Evolutionary conservation across 345 rosid genomes (phyloP).

Genomic region (Syzygium oleosum): DNA sequence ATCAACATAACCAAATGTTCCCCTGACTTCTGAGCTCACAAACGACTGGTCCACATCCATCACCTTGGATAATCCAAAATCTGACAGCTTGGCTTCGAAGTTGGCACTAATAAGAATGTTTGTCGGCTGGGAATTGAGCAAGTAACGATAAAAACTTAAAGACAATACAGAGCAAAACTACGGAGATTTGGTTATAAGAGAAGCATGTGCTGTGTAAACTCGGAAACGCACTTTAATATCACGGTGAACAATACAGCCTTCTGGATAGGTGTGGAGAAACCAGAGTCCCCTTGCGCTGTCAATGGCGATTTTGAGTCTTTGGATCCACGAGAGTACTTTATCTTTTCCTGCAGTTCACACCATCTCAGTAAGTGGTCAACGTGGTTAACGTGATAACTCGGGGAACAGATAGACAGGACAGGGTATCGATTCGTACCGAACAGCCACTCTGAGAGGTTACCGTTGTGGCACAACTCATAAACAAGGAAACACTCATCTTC

Average conservation of each 20-base stretch:
- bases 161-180: background rate
- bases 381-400: background rate
- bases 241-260: conserved; percentile 48
- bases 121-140: conserved; percentile 29
- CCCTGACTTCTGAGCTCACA: conserved; percentile 60
- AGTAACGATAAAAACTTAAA: background rate
- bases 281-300: conserved; percentile 40
- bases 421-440: conserved; percentile 23
- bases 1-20: conserved; percentile 60
- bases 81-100: conserved; percentile 51
- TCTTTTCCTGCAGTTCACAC: conserved; percentile 32
- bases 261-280: conserved; percentile 50
- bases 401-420: background rate
- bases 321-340: conserved; percentile 34
- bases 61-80: conserved; percentile 52
- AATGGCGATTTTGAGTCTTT: conserved; percentile 40
- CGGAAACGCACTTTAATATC: conserved; percentile 28
- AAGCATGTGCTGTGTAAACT: background rate
- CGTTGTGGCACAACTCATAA: conserved; percentile 46
- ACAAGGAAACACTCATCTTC: conserved; percentile 45
- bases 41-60: conserved; percentile 45
- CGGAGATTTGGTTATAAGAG: background rate
- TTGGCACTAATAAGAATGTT: conserved; percentile 39
- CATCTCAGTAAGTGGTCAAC: background rate
- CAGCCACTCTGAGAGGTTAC: conserved; percentile 56